These are phyloP conservation scores for Hypoxylon sp. DNA, from an alignment of 2,329 filamentous ascomycete genomes.

Conservation along the genomic window DNA sequence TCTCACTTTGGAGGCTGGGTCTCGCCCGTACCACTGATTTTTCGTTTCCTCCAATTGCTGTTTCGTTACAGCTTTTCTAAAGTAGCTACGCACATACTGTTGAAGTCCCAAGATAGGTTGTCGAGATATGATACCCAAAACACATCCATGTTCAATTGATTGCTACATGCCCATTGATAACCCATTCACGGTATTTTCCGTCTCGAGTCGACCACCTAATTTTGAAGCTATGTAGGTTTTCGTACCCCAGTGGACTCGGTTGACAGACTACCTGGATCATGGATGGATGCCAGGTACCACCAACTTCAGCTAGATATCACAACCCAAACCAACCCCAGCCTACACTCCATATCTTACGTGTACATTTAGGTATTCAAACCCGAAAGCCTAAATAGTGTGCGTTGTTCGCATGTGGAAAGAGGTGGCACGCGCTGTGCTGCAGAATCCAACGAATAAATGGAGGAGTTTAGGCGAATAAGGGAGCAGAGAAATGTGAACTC, in stretches of 20 bases:
- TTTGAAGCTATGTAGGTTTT: background rate
- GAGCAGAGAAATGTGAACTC: constrained; percentile 25
- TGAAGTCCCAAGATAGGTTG: constrained; percentile 13
- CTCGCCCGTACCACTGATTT: constrained; percentile 26
- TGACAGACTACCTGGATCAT: background rate
- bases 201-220: constrained; percentile 5
- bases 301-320: background rate
- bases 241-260: background rate
- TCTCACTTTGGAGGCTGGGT: constrained; percentile 23
- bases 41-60: constrained; percentile 4
- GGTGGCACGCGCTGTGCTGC: constrained; percentile 9
- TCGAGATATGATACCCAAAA: constrained; percentile 2
- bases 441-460: constrained; percentile 28
- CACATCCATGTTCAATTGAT: constrained; percentile 3
- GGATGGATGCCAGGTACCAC: background rate
- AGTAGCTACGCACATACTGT: too few species aligned
- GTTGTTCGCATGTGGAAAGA: constrained; percentile 23
- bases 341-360: background rate
- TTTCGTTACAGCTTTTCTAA: too few species aligned
- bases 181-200: background rate
- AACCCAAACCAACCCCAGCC: background rate
- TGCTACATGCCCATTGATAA: constrained; percentile 4
- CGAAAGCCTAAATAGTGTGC: constrained; percentile 25
- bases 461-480: constrained; percentile 20
- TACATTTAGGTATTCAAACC: constrained; percentile 10